A percentile compares a stretch with the other conserved stretches of the same genome.
Conservation (phyloP, 192 early-diverging fungal species). For the Coemansia sp. region DNA sequence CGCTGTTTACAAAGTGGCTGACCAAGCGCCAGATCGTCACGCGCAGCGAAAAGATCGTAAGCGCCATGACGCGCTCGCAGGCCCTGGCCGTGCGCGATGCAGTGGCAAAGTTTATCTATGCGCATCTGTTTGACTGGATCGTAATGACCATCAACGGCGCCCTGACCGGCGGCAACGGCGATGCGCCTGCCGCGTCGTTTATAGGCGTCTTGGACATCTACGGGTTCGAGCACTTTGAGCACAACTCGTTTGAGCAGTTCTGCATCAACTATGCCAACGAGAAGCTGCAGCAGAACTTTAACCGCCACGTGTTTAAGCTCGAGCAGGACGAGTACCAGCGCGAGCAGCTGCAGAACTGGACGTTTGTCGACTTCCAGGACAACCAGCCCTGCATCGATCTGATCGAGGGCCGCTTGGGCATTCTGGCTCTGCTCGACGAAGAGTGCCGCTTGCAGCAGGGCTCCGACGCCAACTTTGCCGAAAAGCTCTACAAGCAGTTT, state of each 20-base stretch:
- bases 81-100: constrained; percentile 73
- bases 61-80: constrained; percentile 65
- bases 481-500: constrained; percentile 51
- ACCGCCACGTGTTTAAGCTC: constrained; percentile 70
- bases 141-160: constrained; percentile 78
- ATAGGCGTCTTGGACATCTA: constrained; percentile 86
- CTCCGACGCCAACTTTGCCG: constrained; percentile 48
- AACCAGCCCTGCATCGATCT: constrained; percentile 98
- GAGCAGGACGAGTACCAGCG: constrained; percentile 80
- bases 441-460: constrained; percentile 52
- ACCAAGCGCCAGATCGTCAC: constrained; percentile 82
- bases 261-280: constrained; percentile 92
- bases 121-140: constrained; percentile 78
- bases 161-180: constrained; percentile 56
- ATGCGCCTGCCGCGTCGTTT: constrained; percentile 60
- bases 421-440: constrained; percentile 92
- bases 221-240: constrained; percentile 68
- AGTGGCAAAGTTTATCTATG: constrained; percentile 71
- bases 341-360: constrained; percentile 90
- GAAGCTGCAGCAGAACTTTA: constrained; percentile 73
- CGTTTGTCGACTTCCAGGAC: constrained; percentile 96
- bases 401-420: constrained; percentile 90
- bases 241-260: constrained; percentile 61
- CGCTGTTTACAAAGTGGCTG: constrained; percentile 71
- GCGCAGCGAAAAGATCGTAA: constrained; percentile 74